A percentile compares a stretch with the other conserved stretches of the same genome.
phyloP scores from a whole-genome alignment of 495 filamentous ascomycete genomes.

The Penicillium silybi region DNA sequence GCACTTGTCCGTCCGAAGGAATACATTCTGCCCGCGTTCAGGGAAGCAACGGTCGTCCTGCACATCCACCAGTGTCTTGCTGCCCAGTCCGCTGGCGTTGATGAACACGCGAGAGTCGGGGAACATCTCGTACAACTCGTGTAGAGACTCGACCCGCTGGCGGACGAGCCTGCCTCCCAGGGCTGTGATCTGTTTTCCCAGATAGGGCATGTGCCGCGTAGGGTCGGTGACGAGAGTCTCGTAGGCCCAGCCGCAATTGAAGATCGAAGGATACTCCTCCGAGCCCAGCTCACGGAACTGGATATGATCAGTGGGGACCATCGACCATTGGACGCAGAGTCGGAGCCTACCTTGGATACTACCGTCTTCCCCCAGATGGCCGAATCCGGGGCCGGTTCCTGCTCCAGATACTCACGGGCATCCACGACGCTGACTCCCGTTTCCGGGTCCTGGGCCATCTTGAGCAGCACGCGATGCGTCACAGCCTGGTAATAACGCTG shows the following conservation, averaged over 20 bases:
- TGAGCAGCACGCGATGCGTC: slow-evolving; percentile 34
- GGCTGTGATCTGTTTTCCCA: slow-evolving; percentile 25
- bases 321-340: background rate
- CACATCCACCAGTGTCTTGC: slow-evolving; percentile 34
- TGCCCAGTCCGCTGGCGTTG: slow-evolving; percentile 43
- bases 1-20: slow-evolving; percentile 30
- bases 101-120: slow-evolving; percentile 39
- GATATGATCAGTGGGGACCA: background rate
- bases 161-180: slow-evolving; percentile 39
- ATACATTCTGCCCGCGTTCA: slow-evolving; percentile 44
- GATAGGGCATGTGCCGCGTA: slow-evolving; percentile 39
- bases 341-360: slow-evolving; percentile 30
- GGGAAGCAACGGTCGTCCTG: slow-evolving; percentile 38
- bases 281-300: slow-evolving; percentile 34
- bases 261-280: slow-evolving; percentile 35
- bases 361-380: slow-evolving; percentile 39
- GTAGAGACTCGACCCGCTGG: slow-evolving; percentile 34
- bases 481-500: slow-evolving; percentile 39
- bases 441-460: slow-evolving; percentile 36
- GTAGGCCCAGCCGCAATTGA: slow-evolving; percentile 38
- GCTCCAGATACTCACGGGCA: slow-evolving; percentile 36
- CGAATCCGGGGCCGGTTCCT: slow-evolving; percentile 31
- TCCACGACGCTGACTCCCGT: slow-evolving; percentile 39
- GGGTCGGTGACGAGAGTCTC: slow-evolving; percentile 41
- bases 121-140: slow-evolving; percentile 36